Evolutionary conservation across 257 asterid genomes (phyloP).

Genomic region (Salvia rosmarinus): DNA sequence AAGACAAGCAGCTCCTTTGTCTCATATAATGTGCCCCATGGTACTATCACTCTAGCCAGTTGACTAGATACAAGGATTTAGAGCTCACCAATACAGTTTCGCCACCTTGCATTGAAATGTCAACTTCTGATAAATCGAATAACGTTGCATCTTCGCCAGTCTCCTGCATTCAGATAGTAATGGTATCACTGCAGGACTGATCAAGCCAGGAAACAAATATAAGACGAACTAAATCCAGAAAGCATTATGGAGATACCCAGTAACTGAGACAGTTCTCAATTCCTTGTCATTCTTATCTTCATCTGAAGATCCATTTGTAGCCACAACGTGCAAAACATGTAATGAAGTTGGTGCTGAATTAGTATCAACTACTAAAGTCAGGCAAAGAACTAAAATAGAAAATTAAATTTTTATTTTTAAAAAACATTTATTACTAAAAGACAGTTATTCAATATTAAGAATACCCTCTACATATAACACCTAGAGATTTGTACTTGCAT

Average conservation of each 20-base stretch:
- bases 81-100: conserved; percentile 74
- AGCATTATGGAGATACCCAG: conserved; percentile 57
- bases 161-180: conserved; percentile 56
- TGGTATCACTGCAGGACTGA: conserved; percentile 30
- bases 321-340: conserved; percentile 51
- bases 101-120: conserved; percentile 63
- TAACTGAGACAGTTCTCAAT: conserved; percentile 48
- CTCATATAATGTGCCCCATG: conserved; percentile 1
- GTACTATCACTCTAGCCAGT: conserved; percentile 16
- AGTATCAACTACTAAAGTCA: conserved; percentile 17
- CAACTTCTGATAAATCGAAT: conserved; percentile 74
- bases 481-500: neutral
- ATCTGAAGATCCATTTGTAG: conserved; percentile 49
- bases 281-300: conserved; percentile 49
- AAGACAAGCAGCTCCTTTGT: neutral
- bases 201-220: conserved; percentile 13
- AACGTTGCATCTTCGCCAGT: conserved; percentile 54
- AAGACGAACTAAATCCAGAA: conserved; percentile 20
- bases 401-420: neutral
- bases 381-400: conserved; percentile 6
- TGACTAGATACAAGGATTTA: conserved; percentile 26
- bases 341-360: conserved; percentile 31
- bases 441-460: neutral
- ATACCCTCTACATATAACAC: neutral
- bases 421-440: neutral